phyloP scores from a whole-genome alignment of 2,329 filamentous ascomycete species.

The Aspergillus sp. region DNA sequence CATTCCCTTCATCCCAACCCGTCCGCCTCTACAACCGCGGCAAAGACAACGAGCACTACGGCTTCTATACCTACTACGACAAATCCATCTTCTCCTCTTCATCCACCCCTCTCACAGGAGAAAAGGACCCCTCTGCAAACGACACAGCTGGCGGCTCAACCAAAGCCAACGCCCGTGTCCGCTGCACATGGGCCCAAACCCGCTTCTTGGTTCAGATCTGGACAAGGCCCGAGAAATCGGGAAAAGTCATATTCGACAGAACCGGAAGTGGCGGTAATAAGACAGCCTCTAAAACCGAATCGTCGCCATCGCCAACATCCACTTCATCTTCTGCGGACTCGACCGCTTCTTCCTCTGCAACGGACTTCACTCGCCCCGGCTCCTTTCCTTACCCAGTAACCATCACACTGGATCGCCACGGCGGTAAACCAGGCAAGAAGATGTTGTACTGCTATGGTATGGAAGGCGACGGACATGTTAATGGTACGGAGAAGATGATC shows the following conservation, averaged over 20 bases:
- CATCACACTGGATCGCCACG: conserved; percentile 61
- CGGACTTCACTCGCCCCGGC: conserved; percentile 52
- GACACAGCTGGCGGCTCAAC: conserved; percentile 49
- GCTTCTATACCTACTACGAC: conserved; percentile 90
- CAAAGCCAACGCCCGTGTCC: conserved; percentile 45
- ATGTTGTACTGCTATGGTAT: conserved; percentile 62
- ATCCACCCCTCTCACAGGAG: conserved; percentile 47
- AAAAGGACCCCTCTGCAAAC: conserved; percentile 41
- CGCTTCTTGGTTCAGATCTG: conserved; percentile 63
- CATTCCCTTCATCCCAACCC: conserved; percentile 68
- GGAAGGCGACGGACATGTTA: conserved; percentile 48
- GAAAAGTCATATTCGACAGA: conserved; percentile 25
- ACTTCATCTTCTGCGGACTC: conserved; percentile 11
- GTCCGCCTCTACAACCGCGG: conserved; percentile 83
- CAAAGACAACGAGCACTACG: conserved; percentile 79
- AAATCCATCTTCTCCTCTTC: conserved; percentile 79
- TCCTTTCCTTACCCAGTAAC: conserved; percentile 63
- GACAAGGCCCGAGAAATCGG: conserved; percentile 49
- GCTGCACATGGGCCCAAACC: conserved; percentile 62
- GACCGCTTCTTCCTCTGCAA: conserved; percentile 33
- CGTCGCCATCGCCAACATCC: conserved; percentile 7
- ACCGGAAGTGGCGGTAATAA: not conserved
- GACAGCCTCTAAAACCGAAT: not conserved
- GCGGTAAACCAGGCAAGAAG: conserved; percentile 54
- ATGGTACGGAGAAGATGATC: conserved; percentile 46